Base-by-base conservation (phyloP, 441 rosid genomes). In the Erodium moschatum region DNA sequence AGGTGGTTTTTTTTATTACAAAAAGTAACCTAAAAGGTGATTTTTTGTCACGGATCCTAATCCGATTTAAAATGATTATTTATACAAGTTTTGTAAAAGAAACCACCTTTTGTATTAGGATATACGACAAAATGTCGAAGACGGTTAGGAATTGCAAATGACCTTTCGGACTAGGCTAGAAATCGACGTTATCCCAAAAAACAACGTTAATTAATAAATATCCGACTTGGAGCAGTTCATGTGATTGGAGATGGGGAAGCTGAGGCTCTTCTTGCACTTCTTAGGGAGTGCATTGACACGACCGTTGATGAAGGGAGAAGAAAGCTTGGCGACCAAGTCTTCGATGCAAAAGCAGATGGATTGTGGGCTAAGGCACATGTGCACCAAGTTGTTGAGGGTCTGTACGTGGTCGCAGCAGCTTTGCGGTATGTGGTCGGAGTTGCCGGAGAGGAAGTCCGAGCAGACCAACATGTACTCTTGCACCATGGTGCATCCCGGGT, bases 181-280 rank as follows among this genome's bases (percentile, higher is more conserved):
- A n/a, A n/a, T n/a, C n/a, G n/a, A n/a, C n/a, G n/a, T n/a, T n/a
- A n/a, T n/a, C n/a, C n/a, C n/a, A n/a, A n/a, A n/a, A n/a, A n/a
- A 24, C 2, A 40, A 40, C 1, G 8, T 6, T 40, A 40, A 40
- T 6, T 40, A 11, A 40, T 40, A 5, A 56, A 16, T 52, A 8
- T 18, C 33, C 77, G 73, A 81, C 86, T 24, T 75, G 67, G 80
- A 76, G 75, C 86, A 85, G 15, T 83, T 74, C 89, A 83, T 85
- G 80, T 75, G 65, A 13, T 58, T 69, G 15, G 89, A 85, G 61
- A 83, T 78, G 19, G 86, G 87, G 72, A 85, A 85, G 67, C 85
- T 84, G 29, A 76, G 75, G 64, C 70, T 79, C 7, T 69, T 67
- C 18, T 35, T 75, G 74, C 89, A 83, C 12, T 62, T 69, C 11